A percentile compares a stretch with the other conserved stretches of the same genome.
phyloP scores from a whole-genome alignment of 768 basidiomycete species.

The Russula foetens region DNA sequence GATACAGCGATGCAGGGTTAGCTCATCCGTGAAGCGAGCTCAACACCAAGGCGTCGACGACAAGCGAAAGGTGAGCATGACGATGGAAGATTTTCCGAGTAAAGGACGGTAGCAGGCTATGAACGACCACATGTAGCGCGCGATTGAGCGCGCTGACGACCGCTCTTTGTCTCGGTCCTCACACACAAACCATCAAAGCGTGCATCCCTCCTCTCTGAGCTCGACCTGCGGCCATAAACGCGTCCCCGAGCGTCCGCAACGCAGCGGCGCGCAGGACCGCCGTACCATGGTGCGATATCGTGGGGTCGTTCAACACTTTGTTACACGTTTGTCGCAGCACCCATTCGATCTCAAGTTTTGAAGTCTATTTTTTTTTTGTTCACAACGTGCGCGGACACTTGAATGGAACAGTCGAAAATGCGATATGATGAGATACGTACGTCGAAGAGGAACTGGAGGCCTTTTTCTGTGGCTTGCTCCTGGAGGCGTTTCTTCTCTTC shows the following conservation, averaged over 20 bases:
- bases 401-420: too few species aligned
- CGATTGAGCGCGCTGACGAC: conserved; percentile 34
- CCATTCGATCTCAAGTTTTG: conserved; percentile 87
- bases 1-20: too few species aligned
- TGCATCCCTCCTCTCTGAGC: conserved; percentile 26
- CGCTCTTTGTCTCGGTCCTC: conserved; percentile 65
- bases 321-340: conserved; percentile 86
- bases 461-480: conserved; percentile 91
- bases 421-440: conserved; percentile 30
- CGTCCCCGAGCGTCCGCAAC: conserved; percentile 77
- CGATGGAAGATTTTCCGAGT: background rate
- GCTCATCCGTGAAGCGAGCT: too few species aligned
- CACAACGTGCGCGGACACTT: background rate
- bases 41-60: background rate
- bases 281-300: conserved; percentile 45
- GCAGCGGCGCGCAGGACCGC: conserved; percentile 70
- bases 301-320: conserved; percentile 55
- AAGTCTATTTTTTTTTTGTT: conserved; percentile 42
- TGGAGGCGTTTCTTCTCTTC: conserved; percentile 80
- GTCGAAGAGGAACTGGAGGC: conserved; percentile 85
- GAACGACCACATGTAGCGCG: background rate
- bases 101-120: background rate
- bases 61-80: too few species aligned
- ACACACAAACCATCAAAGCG: conserved; percentile 75
- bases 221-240: conserved; percentile 67